Conservation (phyloP, 179 eudicot genomes). For the Patellifolia procumbens region DNA sequence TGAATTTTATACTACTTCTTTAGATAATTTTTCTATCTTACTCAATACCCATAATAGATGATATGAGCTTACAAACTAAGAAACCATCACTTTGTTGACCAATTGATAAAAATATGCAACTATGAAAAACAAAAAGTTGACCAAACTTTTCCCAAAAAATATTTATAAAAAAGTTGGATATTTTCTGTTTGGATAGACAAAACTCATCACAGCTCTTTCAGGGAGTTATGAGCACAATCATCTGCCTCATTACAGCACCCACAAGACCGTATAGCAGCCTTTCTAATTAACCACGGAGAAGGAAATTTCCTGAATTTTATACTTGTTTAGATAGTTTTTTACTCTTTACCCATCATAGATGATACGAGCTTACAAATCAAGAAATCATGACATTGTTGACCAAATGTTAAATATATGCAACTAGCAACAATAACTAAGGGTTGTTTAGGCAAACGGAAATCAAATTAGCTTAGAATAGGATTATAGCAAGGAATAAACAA, state of each 20-base stretch:
- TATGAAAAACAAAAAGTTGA: neutral
- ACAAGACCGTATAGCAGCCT: neutral
- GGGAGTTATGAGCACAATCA: too few species aligned
- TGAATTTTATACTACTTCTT: too few species aligned
- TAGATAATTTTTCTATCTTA: neutral
- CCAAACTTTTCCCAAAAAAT: too few species aligned
- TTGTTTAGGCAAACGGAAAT: neutral
- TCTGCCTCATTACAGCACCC: too few species aligned
- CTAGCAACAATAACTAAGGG: neutral
- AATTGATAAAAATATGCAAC: neutral
- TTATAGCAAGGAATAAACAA: slow-evolving; percentile 8
- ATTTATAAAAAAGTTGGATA: too few species aligned
- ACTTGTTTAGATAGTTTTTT: neutral
- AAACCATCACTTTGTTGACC: neutral
- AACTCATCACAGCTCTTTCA: too few species aligned
- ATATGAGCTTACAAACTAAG: neutral
- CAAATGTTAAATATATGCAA: neutral
- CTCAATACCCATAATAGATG: too few species aligned
- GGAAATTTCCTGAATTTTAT: neutral
- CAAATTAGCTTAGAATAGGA: neutral
- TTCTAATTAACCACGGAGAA: neutral
- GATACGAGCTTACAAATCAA: neutral
- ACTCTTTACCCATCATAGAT: neutral
- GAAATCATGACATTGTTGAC: neutral
- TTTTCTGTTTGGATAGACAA: too few species aligned